phyloP scores from a whole-genome alignment of 2,329 filamentous ascomycete genomes.

The Trichoderma cornu-damae region DNA sequence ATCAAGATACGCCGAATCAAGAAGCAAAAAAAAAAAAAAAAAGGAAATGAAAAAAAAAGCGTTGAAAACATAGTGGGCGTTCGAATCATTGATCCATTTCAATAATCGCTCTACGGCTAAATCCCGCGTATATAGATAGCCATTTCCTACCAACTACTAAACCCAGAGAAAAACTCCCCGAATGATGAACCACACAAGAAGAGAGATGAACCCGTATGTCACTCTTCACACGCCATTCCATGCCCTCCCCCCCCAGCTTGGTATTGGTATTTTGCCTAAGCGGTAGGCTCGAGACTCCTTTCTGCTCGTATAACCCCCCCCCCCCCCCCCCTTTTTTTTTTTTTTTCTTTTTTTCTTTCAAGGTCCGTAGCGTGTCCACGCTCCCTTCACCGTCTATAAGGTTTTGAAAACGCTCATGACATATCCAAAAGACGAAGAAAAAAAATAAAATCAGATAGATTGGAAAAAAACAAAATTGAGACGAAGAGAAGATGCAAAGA shows the following conservation, averaged over 20 bases:
- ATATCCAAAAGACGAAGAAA: not conserved
- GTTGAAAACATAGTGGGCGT: not conserved
- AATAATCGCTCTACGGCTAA: not conserved
- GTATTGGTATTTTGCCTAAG: not conserved
- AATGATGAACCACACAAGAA: not conserved
- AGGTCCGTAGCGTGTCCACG: slow-evolving; percentile 1
- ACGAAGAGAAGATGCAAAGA: not conserved
- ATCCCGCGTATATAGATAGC: too few species aligned
- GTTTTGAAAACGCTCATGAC: slow-evolving; percentile 10
- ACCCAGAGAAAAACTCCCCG: not conserved
- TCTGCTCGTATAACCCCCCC: not conserved
- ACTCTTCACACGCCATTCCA: slow-evolving; percentile 6
- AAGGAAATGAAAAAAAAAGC: too few species aligned
- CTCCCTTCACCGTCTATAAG: slow-evolving; percentile 13
- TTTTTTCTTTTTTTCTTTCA: not conserved
- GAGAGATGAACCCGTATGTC: slow-evolving; percentile 4
- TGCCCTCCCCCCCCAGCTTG: not conserved
- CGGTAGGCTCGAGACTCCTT: not conserved
- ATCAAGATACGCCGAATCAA: too few species aligned
- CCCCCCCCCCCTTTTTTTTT: not conserved
- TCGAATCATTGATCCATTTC: not conserved
- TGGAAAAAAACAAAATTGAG: not conserved
- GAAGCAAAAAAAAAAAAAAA: too few species aligned
- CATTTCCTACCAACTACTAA: too few species aligned
- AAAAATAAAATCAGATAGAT: not conserved